Base-by-base conservation (phyloP, 345 rosid species). In the Eucalyptus regnans region DNA sequence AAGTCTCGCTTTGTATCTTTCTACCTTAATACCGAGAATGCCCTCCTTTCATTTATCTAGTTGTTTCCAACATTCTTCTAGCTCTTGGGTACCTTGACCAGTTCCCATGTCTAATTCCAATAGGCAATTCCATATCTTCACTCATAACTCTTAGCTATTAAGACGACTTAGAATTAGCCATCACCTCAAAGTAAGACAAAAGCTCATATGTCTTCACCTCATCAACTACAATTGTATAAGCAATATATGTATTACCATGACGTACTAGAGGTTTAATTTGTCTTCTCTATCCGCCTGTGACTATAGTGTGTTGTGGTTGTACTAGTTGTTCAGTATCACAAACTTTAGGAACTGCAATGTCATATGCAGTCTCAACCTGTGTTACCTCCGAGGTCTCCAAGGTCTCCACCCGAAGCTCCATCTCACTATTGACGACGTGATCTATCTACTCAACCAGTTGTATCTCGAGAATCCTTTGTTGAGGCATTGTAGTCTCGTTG, bases 251-350 rank as follows among this genome's bases (percentile, higher is more conserved):
- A 60, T 27, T 11, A 12, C 12, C 66, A 10, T 60, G n/a, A 27
- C 0, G 0, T 60, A 60, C 15, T 27, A 11, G 31, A 25, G 14
- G 66, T 60, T 60, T 60, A 60, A 27, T 60, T 60, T 6, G 31
- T 27, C 66, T 12, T 60, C 14, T 60, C 66, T 11, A 10, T 27
- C 1, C 6, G 1, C 31, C 2, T 3, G 4, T 4, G 2, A 29
- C 15, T 60, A 3, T 60, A 60, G 31, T 27, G 16, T 60, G 15
- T 1, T 60, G 4, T 12, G 66, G 16, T 29, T 60, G 14, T 60
- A 3, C 66, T 27, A 12, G 31, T 27, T 60, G n/a, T 60, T 60
- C 4, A 60, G 0, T 60, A 5, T 25, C 8, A 60, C 16, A 0
- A 27, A 60, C 15, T 25, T 60, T 12, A 60, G 1, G 66, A 60